Base-by-base conservation (phyloP, 2,329 filamentous ascomycete genomes). In the Venturia carpophila region DNA sequence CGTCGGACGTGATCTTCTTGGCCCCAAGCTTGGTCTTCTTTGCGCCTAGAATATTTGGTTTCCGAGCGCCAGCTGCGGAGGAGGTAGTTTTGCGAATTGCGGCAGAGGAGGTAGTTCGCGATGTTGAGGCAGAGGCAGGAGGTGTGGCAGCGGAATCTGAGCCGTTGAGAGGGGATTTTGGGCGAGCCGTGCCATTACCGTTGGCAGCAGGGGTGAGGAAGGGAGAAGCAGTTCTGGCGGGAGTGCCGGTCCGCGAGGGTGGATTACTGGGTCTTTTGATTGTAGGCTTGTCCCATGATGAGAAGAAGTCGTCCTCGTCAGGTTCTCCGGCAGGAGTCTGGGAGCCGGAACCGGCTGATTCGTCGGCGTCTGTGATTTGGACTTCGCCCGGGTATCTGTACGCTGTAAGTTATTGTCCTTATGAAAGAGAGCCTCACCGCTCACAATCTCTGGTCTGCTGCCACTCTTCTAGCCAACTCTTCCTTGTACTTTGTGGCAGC, bases 401-500 rank as follows among this genome's bases (percentile, higher is more conserved):
- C 19, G 34, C 11, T 63, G 24, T 56, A 55, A 67, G 64, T 52
- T 65, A 37, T 41, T 27, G 15, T 60, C 21, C 34, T 60, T 43
- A n/a, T 3, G 19, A 4, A 15, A 30, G 7, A 41, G 27, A 47
- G 55, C 49, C 19, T 65, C 6, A 39, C 10, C 37, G 77, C 89
- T 70, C 82, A 97, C 90, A 94, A 89, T 75, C 88, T 86, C 66
- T 90, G 88, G 76, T 99, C 94, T 70, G 86, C 83, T 55, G 87
- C 89, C 63, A 91, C 91, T 70, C 93, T 84, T 76, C 88, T 86
- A 80, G 93, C 93, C 66, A 99, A 82, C 76, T 97, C 93, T 65
- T 97, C 93, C 82, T 99, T 99, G 79, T 99, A 99, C 79, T 97
- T 97, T 70, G 86, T 89, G 27, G 94, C 94, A n/a, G 90, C 89